phyloP scores from a whole-genome alignment of 768 basidiomycete species.

The Serpula lacrymans region DNA sequence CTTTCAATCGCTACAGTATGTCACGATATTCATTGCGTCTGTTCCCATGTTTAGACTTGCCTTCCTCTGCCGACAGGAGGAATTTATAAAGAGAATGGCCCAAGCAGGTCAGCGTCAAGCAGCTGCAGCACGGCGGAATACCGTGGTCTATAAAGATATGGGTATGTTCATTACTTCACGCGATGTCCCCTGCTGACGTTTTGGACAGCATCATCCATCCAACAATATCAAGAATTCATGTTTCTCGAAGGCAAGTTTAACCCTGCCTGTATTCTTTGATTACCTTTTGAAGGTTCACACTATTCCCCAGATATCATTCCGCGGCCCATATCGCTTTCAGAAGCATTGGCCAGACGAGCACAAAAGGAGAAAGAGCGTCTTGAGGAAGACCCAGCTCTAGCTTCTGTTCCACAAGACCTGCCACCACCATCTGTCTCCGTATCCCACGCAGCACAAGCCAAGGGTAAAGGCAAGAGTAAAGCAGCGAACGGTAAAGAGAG shows the following conservation, averaged over 20 bases:
- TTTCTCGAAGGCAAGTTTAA: slow-evolving; percentile 57
- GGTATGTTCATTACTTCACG: slow-evolving; percentile 42
- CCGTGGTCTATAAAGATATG: slow-evolving; percentile 70
- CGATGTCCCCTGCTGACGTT: slow-evolving; percentile 5
- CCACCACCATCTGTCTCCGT: slow-evolving; percentile 22
- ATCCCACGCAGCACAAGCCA: slow-evolving; percentile 15
- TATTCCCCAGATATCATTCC: slow-evolving; percentile 60
- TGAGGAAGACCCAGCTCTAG: slow-evolving; percentile 57
- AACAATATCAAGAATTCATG: slow-evolving; percentile 65
- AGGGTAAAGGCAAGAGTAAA: slow-evolving; percentile 38
- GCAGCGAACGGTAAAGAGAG: slow-evolving; percentile 33
- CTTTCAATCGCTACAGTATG: slow-evolving; percentile 73
- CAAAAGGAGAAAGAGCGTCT: slow-evolving; percentile 51
- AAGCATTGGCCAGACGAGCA: slow-evolving; percentile 56
- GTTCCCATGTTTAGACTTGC: too few species aligned
- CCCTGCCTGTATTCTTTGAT: background rate
- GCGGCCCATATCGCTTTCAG: slow-evolving; percentile 50
- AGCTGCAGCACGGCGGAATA: slow-evolving; percentile 50
- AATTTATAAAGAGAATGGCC: slow-evolving; percentile 76
- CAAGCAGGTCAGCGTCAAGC: slow-evolving; percentile 70
- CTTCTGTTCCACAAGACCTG: slow-evolving; percentile 24
- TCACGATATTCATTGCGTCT: slow-evolving; percentile 15
- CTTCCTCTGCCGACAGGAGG: slow-evolving; percentile 55
- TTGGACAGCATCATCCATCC: slow-evolving; percentile 50
- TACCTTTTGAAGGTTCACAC: slow-evolving; percentile 5